A percentile compares a stretch with the other conserved stretches of the same genome.
Evolutionary conservation across 148 eudicot genomes (phyloP).

Genomic region (Cornus suecica): DNA sequence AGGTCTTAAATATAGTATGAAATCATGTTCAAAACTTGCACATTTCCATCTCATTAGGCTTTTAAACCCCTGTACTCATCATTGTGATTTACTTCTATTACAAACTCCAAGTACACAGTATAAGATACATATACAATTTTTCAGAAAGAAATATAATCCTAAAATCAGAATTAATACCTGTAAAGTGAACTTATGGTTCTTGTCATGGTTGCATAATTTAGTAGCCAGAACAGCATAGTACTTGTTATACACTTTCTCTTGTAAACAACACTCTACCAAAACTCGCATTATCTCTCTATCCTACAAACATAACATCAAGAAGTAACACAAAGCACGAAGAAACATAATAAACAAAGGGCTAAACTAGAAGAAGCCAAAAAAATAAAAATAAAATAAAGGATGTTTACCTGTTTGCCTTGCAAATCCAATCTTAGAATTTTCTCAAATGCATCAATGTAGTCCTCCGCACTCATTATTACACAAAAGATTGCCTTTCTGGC

Average conservation of each 20-base stretch:
- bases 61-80: too few relatives aligned
- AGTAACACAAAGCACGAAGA: neutral
- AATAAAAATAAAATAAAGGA: too few relatives aligned
- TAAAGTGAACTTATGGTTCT: conserved; percentile 79
- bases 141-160: neutral
- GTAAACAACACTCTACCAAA: conserved; percentile 86
- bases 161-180: conserved; percentile 46
- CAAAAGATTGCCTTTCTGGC: conserved; percentile 91
- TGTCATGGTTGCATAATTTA: conserved; percentile 86
- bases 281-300: conserved; percentile 96
- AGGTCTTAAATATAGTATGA: too few relatives aligned
- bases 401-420: conserved; percentile 85
- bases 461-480: conserved; percentile 93
- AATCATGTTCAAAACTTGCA: too few relatives aligned
- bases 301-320: conserved; percentile 33
- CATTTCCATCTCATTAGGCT: too few relatives aligned
- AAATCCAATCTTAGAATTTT: conserved; percentile 80
- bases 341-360: neutral
- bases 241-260: conserved; percentile 85
- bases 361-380: too few relatives aligned
- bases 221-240: conserved; percentile 80
- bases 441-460: conserved; percentile 90
- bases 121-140: too few relatives aligned
- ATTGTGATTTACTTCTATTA: too few relatives aligned
- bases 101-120: too few relatives aligned